A percentile compares a stretch with the other conserved stretches of the same genome.
Conservation (phyloP, 129 eudicot genomes). For the Pittosporum tobira region DNA sequence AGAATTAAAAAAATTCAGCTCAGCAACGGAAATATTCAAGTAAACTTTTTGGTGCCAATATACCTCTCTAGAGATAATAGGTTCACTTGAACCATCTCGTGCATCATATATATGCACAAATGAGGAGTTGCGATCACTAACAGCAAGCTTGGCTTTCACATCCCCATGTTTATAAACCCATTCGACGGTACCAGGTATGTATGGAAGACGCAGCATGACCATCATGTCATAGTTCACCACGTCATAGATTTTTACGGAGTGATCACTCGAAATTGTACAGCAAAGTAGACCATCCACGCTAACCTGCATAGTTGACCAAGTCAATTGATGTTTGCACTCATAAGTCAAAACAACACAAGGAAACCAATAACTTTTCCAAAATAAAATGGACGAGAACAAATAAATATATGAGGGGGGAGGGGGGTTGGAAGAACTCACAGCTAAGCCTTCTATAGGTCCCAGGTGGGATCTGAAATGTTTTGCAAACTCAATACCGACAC, state of each 20-base stretch:
- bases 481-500: conserved; percentile 85
- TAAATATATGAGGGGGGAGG: not conserved
- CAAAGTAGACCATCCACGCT: conserved; percentile 91
- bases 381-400: not conserved
- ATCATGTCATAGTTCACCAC: conserved; percentile 96
- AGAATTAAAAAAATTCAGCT: not conserved
- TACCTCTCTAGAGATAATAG: conserved; percentile 82
- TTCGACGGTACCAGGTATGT: conserved; percentile 69
- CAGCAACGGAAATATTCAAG: not conserved
- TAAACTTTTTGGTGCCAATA: conserved; percentile 3
- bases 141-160: conserved; percentile 75
- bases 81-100: conserved; percentile 74
- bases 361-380: no score
- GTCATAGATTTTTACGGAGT: conserved; percentile 76
- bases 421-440: conserved; percentile 50
- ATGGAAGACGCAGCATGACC: conserved; percentile 90
- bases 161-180: conserved; percentile 94
- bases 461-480: conserved; percentile 92
- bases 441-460: conserved; percentile 93
- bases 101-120: conserved; percentile 86
- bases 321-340: conserved; percentile 14
- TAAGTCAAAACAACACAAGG: not conserved
- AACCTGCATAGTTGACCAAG: conserved; percentile 50
- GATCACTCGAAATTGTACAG: conserved; percentile 82
- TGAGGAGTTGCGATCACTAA: conserved; percentile 73